Conservation (phyloP, 2,329 filamentous ascomycete species). For the Westerdykella aurantiaca region DNA sequence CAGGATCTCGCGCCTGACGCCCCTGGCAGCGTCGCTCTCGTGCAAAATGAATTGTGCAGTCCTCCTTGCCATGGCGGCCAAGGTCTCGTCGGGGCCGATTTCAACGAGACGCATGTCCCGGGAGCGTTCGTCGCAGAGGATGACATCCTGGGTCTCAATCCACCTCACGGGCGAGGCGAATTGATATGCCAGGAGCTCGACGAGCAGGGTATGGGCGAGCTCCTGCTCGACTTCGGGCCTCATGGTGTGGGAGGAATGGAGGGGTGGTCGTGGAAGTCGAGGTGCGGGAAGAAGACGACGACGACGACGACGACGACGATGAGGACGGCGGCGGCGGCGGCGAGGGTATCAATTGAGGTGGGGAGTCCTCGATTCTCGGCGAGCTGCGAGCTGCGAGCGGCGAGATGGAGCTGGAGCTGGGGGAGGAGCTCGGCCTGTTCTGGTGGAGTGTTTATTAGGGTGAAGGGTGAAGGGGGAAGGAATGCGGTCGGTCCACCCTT, state of each 20-base stretch:
- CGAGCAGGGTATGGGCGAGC: slow-evolving; percentile 94
- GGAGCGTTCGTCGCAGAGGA: slow-evolving; percentile 89
- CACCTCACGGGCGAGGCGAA: slow-evolving; percentile 98
- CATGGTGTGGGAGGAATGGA: slow-evolving; percentile 50
- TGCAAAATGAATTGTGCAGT: slow-evolving; percentile 97
- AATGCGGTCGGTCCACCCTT: too few species aligned
- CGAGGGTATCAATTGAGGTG: slow-evolving; percentile 9
- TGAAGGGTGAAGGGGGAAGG: too few species aligned
- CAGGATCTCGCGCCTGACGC: slow-evolving; percentile 91
- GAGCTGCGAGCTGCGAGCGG: neutral
- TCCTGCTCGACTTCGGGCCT: slow-evolving; percentile 99
- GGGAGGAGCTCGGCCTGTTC: slow-evolving; percentile 14
- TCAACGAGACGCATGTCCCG: slow-evolving; percentile 82
- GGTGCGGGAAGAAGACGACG: neutral
- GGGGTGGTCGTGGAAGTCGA: slow-evolving; percentile 2
- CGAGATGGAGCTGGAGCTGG: neutral
- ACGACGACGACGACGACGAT: neutral
- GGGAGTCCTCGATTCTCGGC: slow-evolving; percentile 1
- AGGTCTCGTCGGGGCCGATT: slow-evolving; percentile 91
- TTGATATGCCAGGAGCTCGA: slow-evolving; percentile 98
- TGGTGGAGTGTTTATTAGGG: too few species aligned
- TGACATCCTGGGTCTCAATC: slow-evolving; percentile 99
- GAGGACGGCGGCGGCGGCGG: slow-evolving; percentile 3
- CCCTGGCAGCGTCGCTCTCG: slow-evolving; percentile 94
- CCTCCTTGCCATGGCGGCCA: slow-evolving; percentile 95